phyloP scores from a whole-genome alignment of 768 basidiomycete species.

The Gautieria morchelliformis region DNA sequence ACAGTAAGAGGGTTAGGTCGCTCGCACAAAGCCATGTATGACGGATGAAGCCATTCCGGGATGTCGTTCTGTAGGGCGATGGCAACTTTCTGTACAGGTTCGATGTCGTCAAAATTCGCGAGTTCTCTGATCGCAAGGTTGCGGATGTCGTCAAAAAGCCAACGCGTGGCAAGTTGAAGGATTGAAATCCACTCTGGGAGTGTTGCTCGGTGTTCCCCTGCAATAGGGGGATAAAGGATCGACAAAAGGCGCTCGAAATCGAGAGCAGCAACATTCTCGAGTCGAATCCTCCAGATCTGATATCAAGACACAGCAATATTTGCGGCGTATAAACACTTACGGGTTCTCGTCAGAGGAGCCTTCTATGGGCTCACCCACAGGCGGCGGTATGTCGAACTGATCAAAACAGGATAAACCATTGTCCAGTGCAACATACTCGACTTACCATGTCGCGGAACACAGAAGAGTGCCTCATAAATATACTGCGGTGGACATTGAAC shows the following conservation, averaged over 20 bases:
- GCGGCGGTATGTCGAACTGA: constrained; percentile 7
- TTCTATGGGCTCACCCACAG: constrained; percentile 11
- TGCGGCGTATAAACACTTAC: neutral
- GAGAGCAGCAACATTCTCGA: constrained; percentile 16
- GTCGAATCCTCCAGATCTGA: constrained; percentile 8
- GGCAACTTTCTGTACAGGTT: constrained; percentile 43
- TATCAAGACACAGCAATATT: neutral
- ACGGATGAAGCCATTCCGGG: constrained; percentile 35
- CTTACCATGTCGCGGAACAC: constrained; percentile 26
- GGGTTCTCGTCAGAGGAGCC: constrained; percentile 20
- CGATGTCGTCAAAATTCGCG: constrained; percentile 35
- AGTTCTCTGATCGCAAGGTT: constrained; percentile 29
- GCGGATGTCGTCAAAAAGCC: constrained; percentile 27
- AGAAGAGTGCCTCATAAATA: constrained; percentile 28
- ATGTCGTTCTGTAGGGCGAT: constrained; percentile 46
- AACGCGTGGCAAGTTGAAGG: constrained; percentile 31
- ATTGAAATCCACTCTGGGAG: constrained; percentile 29
- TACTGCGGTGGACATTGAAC: constrained; percentile 34
- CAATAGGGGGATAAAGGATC: constrained; percentile 21
- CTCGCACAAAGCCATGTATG: constrained; percentile 43
- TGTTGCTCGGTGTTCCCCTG: constrained; percentile 17
- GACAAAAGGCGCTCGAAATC: constrained; percentile 29
- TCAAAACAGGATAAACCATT: constrained; percentile 1
- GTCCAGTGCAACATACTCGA: neutral
- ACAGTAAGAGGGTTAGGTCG: constrained; percentile 41